Evolutionary conservation across 164 flowering plant genomes (phyloP).

Genomic region (Saururus chinensis): DNA sequence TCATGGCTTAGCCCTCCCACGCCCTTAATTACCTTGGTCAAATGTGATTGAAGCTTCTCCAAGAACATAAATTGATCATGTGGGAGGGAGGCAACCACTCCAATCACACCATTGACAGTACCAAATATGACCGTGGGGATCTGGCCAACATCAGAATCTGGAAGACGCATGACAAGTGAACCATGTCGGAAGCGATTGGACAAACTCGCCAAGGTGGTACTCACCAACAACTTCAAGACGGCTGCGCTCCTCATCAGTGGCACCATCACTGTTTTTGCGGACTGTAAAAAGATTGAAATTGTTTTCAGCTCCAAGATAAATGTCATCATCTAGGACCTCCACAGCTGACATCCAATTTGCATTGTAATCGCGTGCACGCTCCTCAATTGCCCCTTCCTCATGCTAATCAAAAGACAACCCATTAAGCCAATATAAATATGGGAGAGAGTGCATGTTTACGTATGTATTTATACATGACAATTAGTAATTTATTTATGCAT

Average conservation of each 20-base stretch:
- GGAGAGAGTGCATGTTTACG: too few relatives aligned
- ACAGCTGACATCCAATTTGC: slow-evolving; percentile 99
- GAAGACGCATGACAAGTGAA: slow-evolving; percentile 90
- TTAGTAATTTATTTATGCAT: too few relatives aligned
- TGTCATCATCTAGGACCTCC: slow-evolving; percentile 90
- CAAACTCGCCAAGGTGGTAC: slow-evolving; percentile 91
- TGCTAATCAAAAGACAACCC: slow-evolving; percentile 37
- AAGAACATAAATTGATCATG: slow-evolving; percentile 70
- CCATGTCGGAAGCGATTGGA: slow-evolving; percentile 87
- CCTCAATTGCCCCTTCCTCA: slow-evolving; percentile 97
- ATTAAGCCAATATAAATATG: background rate
- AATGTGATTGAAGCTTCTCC: slow-evolving; percentile 70
- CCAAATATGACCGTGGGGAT: slow-evolving; percentile 90
- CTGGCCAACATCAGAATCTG: slow-evolving; percentile 91
- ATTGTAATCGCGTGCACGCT: slow-evolving; percentile 90
- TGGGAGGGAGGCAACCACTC: slow-evolving; percentile 86
- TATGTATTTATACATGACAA: too few relatives aligned
- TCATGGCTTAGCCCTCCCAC: slow-evolving; percentile 96
- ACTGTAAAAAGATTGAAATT: slow-evolving; percentile 82
- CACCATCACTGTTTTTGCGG: slow-evolving; percentile 86
- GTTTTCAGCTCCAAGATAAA: slow-evolving; percentile 90
- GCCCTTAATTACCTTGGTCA: slow-evolving; percentile 87
- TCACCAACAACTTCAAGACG: slow-evolving; percentile 91
- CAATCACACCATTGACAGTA: slow-evolving; percentile 83
- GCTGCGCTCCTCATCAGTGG: slow-evolving; percentile 93